Base-by-base conservation (phyloP, 2,329 filamentous ascomycete species). In the Dactylella cylindrospora region DNA sequence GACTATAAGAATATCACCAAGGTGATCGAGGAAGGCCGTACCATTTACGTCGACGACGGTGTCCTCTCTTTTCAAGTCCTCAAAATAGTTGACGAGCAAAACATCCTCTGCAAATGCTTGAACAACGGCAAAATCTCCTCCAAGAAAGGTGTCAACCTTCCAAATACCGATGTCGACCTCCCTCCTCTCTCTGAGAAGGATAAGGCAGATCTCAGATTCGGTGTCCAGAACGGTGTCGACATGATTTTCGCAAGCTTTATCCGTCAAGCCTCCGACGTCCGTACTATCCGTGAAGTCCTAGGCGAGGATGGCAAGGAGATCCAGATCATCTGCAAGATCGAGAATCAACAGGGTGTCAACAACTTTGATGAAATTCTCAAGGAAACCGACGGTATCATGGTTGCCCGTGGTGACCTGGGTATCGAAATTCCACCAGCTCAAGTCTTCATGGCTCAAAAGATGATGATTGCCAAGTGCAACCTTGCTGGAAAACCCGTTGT, bases 401-500 rank as follows among this genome's bases (percentile, higher is more conserved):
- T 98, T 69, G 93, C 93, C 71, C 91, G 93, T 83, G 93, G 93
- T 79, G 93, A 97, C 73, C 79, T 95, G 67, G 93, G 93, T 80
- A 98, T 98, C 71, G 93, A 98, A 79, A 98, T 98, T 70, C 91
- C 93, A 43, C 91, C 93, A 65, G 89, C 91, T 67, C 93, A 98
- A 81, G 93, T 98, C 68, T 98, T 98, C 77, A 89, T 95, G 69
- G 93, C 93, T 54, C 93, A 98, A 81, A 98, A 98, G 86, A 98
- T 98, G 88, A 90, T 98, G 83, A 98, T 98, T 76, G 90, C 93
- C 77, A 97, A 97, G 85, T 98, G 93, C 84, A 98, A 98, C 81
- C 84, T 96, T 73, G 90, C 90, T 69, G 93, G 93, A 76, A 98
- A 98, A 83, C 93, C 93, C 69, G 90, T 91, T 75, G 96, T 98